phyloP scores from a whole-genome alignment of 768 basidiomycete species.

The Suillus lakei region DNA sequence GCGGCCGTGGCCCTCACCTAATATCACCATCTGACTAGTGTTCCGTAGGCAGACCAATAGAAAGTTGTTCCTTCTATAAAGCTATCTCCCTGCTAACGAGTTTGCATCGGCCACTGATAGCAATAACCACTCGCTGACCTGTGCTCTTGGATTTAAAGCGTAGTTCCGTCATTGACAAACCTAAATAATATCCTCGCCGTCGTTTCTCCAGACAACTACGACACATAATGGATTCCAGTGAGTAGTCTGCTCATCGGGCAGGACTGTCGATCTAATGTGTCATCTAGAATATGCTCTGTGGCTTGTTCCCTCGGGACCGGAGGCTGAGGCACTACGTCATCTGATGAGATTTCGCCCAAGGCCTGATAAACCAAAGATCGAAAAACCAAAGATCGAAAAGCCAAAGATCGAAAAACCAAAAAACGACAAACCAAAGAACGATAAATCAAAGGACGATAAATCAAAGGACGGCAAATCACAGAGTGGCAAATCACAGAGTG shows the following conservation, averaged over 20 bases:
- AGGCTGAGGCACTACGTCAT: neutral
- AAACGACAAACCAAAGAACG: too few relatives aligned
- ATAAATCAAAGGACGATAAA: neutral
- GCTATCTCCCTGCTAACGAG: neutral
- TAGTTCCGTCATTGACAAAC: neutral
- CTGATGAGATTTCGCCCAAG: neutral
- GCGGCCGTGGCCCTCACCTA: neutral
- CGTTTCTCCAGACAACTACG: neutral
- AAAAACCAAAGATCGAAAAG: neutral
- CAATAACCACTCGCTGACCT: neutral
- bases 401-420: too few relatives aligned
- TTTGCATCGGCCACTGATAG: neutral
- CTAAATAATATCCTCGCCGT: neutral
- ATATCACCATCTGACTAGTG: neutral
- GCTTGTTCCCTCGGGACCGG: constrained; percentile 1
- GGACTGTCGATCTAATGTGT: neutral
- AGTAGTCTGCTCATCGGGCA: neutral
- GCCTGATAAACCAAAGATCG: neutral
- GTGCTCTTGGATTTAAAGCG: neutral
- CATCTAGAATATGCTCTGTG: neutral
- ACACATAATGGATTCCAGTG: neutral
- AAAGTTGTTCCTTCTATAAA: neutral
- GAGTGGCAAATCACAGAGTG: neutral
- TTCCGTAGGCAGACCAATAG: neutral
- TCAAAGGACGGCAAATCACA: neutral